phyloP scores from a whole-genome alignment of 2,329 filamentous ascomycete species.

The Clarireedia hainanense region DNA sequence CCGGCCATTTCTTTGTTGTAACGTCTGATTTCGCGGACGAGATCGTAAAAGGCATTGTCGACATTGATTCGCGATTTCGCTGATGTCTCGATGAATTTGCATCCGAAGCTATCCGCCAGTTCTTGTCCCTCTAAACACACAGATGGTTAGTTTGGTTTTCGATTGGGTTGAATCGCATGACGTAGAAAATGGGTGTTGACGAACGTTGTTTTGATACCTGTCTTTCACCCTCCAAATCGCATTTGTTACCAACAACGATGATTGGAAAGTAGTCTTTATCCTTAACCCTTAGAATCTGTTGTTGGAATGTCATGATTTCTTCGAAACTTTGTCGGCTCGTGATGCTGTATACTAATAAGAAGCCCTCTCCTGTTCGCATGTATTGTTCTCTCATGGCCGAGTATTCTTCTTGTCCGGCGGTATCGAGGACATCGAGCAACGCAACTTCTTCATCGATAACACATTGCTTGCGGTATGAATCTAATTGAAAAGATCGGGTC shows the following conservation, averaged over 20 bases:
- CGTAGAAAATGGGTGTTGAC: conserved; percentile 22
- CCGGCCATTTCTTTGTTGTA: conserved; percentile 98
- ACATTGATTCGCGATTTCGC: conserved; percentile 98
- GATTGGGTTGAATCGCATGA: too few species aligned
- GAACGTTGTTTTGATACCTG: conserved; percentile 87
- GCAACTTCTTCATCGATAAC: conserved; percentile 98
- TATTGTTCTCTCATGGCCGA: conserved; percentile 99
- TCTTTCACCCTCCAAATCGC: conserved; percentile 89
- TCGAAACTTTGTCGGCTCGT: conserved; percentile 96
- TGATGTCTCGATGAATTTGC: conserved; percentile 98
- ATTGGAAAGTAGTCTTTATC: conserved; percentile 99
- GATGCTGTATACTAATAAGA: conserved; percentile 96
- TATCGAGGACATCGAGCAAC: conserved; percentile 94
- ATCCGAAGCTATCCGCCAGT: conserved; percentile 79
- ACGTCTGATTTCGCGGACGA: conserved; percentile 93
- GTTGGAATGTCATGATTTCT: conserved; percentile 97
- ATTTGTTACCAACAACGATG: conserved; percentile 98
- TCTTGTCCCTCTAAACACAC: conserved; percentile 69
- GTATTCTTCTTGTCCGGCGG: conserved; percentile 97
- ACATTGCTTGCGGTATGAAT: conserved; percentile 99
- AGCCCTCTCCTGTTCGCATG: conserved; percentile 98
- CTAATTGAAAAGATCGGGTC: conserved; percentile 39
- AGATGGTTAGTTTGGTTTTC: background rate
- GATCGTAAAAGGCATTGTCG: conserved; percentile 97
- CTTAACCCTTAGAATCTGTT: conserved; percentile 97